Conservation (phyloP, 1,139 yeast species). For the Blastobotrys apis region DNA sequence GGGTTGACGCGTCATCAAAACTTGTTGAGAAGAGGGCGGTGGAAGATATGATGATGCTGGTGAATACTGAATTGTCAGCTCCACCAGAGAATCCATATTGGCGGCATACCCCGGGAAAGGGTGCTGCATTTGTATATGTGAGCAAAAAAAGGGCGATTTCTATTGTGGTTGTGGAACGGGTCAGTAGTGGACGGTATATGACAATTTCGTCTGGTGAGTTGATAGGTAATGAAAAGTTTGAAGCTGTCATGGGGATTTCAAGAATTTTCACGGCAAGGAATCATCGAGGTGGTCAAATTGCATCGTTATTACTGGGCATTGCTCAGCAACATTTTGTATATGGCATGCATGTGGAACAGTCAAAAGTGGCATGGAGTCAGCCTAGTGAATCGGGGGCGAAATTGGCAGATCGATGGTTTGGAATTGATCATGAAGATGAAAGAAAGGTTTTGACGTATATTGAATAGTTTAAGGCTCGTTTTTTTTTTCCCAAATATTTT, state of each 20-base stretch:
- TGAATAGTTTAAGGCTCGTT: constrained; percentile 2
- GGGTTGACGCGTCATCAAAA: constrained; percentile 31
- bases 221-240: constrained; percentile 32
- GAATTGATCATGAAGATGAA: not conserved
- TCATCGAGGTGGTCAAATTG: constrained; percentile 53
- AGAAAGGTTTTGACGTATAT: constrained; percentile 12
- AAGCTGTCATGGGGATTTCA: constrained; percentile 50
- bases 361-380: constrained; percentile 63
- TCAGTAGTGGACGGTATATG: constrained; percentile 47
- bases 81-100: constrained; percentile 50
- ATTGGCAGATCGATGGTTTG: constrained; percentile 41
- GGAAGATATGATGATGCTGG: constrained; percentile 44
- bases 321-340: constrained; percentile 46
- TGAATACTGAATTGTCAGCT: constrained; percentile 58
- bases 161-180: constrained; percentile 44
- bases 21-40: constrained; percentile 34
- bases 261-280: constrained; percentile 59
- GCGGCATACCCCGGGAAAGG: constrained; percentile 33
- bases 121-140: constrained; percentile 47
- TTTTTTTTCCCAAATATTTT: not conserved
- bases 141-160: constrained; percentile 44
- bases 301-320: constrained; percentile 40
- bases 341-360: constrained; percentile 44
- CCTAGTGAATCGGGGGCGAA: constrained; percentile 61
- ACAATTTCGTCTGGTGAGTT: constrained; percentile 32